Percentiles rank a stretch among this genome's conserved stretches.
Evolutionary conservation across 257 asterid genomes (phyloP).

Genomic region (Scutellaria barbata): DNA sequence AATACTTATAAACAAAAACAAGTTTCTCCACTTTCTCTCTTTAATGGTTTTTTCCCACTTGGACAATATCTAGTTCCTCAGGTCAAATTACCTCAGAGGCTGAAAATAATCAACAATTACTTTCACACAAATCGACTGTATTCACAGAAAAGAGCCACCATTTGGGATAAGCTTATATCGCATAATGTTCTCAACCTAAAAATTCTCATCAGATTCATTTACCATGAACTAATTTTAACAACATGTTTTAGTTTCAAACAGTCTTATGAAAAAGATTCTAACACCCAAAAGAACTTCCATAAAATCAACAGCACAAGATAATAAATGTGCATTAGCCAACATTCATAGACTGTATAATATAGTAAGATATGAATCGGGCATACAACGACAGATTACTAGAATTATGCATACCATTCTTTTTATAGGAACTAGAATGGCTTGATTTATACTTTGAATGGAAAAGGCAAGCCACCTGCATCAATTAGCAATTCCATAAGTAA

Average conservation of each 20-base stretch:
- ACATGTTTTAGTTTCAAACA: background rate
- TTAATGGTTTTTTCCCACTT: background rate
- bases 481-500: conserved; percentile 24
- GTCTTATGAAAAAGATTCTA: background rate
- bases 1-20: conserved; percentile 21
- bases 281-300: background rate
- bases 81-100: background rate
- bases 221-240: conserved; percentile 18
- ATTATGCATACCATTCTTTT: conserved; percentile 61
- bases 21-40: background rate
- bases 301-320: conserved; percentile 6
- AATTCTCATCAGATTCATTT: conserved; percentile 5
- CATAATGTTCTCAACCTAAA: background rate
- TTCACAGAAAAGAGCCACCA: conserved; percentile 8
- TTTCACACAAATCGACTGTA: background rate
- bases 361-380: background rate
- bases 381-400: conserved; percentile 2
- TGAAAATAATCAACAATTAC: background rate
- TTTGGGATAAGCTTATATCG: background rate
- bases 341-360: background rate
- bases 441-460: conserved; percentile 82
- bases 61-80: background rate
- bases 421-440: conserved; percentile 65
- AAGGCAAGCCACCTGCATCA: conserved; percentile 74
- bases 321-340: background rate